Conservation (phyloP, 345 rosid genomes). For the thale cress (Arabidopsis thaliana) region TAIR10.1 NC_003076.8:23809001-23809500, state of each 20-base stretch:
- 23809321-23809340: constrained; percentile 26
- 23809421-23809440: constrained; percentile 29
- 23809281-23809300: constrained; percentile 22
- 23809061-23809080: constrained; percentile 21
- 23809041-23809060: constrained; percentile 41
- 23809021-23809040: constrained; percentile 99
- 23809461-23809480: constrained; percentile 24
- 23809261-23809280: constrained; percentile 35
- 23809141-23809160: constrained; percentile 27
- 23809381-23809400: constrained; percentile 1
- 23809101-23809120: constrained; percentile 27
- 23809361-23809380: constrained; percentile 11
- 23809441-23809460: constrained; percentile 25
- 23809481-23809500: neutral
- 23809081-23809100: constrained; percentile 25
- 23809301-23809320: constrained; percentile 11
- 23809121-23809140: constrained; percentile 29
- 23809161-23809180: constrained; percentile 30
- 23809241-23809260: constrained; percentile 30
- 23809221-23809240: constrained; percentile 46
- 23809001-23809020: constrained; percentile 93
- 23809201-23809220: constrained; percentile 36
- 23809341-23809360: constrained; percentile 28
- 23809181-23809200: constrained; percentile 29
- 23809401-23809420: constrained; percentile 21